Percentiles rank a stretch among this genome's conserved stretches.
These are phyloP conservation scores for Lasiodiplodia gonubiensis DNA, from an alignment of 2,329 filamentous ascomycete species.

Conservation along the genomic window DNA sequence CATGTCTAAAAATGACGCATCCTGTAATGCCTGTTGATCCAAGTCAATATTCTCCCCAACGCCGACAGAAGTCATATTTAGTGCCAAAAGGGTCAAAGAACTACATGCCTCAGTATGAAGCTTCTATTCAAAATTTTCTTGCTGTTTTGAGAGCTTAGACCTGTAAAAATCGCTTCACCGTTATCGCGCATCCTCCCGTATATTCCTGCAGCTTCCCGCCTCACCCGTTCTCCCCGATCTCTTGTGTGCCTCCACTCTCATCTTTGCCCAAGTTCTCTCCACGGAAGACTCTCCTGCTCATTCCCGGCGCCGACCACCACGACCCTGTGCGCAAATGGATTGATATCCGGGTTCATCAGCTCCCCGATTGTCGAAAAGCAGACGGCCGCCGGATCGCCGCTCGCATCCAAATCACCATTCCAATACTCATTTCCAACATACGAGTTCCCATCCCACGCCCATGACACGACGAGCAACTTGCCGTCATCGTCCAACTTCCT, in stretches of 20 bases:
- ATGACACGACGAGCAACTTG: conserved; percentile 39
- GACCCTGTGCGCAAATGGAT: conserved; percentile 31
- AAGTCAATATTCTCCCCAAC: no score
- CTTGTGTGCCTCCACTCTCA: not conserved
- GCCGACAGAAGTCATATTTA: no score
- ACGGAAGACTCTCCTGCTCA: not conserved
- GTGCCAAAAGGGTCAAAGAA: no score
- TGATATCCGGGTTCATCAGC: conserved; percentile 41
- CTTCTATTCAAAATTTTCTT: no score
- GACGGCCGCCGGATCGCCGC: conserved; percentile 42
- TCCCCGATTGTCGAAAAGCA: conserved; percentile 43
- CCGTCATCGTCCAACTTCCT: conserved; percentile 34
- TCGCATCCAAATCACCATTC: conserved; percentile 35
- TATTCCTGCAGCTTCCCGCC: no score
- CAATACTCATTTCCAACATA: conserved; percentile 46
- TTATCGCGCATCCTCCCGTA: no score
- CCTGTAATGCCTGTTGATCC: no score
- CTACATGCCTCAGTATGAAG: no score
- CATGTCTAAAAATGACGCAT: no score
- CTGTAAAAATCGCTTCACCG: no score
- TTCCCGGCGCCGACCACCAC: conserved; percentile 2
- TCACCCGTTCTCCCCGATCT: no score
- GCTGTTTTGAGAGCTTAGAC: no score
- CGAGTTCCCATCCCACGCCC: conserved; percentile 44
- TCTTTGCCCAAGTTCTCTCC: not conserved